A percentile compares a stretch with the other conserved stretches of the same genome.
Evolutionary conservation across 345 rosid species (phyloP).

Genomic region (Bruguiera sexangula): DNA sequence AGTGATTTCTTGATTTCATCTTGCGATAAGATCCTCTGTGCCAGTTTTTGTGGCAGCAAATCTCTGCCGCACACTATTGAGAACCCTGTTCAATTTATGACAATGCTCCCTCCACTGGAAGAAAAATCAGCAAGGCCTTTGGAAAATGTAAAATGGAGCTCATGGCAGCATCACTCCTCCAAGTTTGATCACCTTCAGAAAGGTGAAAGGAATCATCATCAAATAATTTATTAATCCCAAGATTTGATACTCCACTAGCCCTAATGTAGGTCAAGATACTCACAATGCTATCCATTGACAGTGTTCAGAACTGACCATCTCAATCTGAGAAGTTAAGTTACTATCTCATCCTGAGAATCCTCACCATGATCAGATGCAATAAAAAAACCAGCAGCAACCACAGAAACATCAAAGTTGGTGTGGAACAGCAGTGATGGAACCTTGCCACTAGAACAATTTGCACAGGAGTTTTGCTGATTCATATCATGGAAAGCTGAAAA

Average conservation of each 20-base stretch:
- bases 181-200: constrained; percentile 38
- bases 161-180: constrained; percentile 20
- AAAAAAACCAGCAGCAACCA: constrained; percentile 42
- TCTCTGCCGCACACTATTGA: constrained; percentile 59
- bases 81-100: constrained; percentile 66
- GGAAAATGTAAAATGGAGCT: constrained; percentile 32
- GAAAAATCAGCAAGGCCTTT: constrained; percentile 41
- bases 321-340: constrained; percentile 28
- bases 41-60: constrained; percentile 70
- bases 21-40: constrained; percentile 78
- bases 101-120: constrained; percentile 66
- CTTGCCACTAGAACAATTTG: constrained; percentile 33
- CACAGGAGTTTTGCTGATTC: constrained; percentile 39
- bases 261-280: constrained; percentile 45
- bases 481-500: constrained; percentile 60
- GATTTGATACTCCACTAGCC: constrained; percentile 46
- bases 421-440: constrained; percentile 31
- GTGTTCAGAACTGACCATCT: constrained; percentile 49
- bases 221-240: constrained; percentile 39
- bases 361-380: constrained; percentile 46
- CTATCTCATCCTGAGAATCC: constrained; percentile 44
- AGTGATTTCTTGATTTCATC: constrained; percentile 81
- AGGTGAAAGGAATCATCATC: constrained; percentile 34
- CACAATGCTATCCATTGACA: constrained; percentile 46
- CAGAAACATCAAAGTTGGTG: constrained; percentile 43